phyloP scores from a whole-genome alignment of 2,329 filamentous ascomycete genomes.

The Falciphora oryzae region DNA sequence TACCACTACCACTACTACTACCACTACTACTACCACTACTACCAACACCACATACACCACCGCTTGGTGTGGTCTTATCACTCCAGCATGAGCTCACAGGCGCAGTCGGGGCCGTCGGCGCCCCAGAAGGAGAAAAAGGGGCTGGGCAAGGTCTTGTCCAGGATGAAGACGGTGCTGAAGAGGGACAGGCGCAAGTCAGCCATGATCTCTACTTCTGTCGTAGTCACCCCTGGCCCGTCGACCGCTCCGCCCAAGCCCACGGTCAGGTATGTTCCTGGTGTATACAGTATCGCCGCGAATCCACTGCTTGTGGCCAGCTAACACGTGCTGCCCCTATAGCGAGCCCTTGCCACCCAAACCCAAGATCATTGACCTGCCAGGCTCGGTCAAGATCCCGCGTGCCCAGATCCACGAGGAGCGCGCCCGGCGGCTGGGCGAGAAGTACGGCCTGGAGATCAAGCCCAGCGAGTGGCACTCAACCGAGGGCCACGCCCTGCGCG shows the following conservation, averaged over 20 bases:
- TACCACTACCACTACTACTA: not conserved
- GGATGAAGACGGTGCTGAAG: slow-evolving; percentile 46
- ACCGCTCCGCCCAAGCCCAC: slow-evolving; percentile 7
- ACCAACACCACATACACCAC: not conserved
- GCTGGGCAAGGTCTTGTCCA: slow-evolving; percentile 40
- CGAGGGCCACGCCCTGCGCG: slow-evolving; percentile 52
- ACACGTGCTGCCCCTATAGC: not conserved
- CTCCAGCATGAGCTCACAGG: slow-evolving; percentile 35
- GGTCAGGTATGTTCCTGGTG: slow-evolving; percentile 10
- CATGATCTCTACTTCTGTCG: slow-evolving; percentile 17
- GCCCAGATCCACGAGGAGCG: slow-evolving; percentile 50
- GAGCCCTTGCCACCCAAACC: slow-evolving; percentile 5
- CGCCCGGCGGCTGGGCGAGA: slow-evolving; percentile 48
- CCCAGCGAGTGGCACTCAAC: slow-evolving; percentile 46
- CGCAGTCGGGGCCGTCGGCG: slow-evolving; percentile 30
- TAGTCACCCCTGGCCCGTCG: slow-evolving; percentile 15
- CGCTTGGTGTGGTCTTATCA: not conserved
- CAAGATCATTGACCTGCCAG: slow-evolving; percentile 10
- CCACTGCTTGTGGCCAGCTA: slow-evolving; percentile 9
- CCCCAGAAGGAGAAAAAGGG: slow-evolving; percentile 39
- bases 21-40: no score
- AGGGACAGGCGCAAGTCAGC: slow-evolving; percentile 26
- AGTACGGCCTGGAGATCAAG: slow-evolving; percentile 51
- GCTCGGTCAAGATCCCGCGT: slow-evolving; percentile 35
- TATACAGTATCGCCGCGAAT: not conserved